Conservation (phyloP, 345 rosid species). For the Brassica napus region Da-Ae NC_063452.1:62941001-62941500, state of each 20-base stretch:
- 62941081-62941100: conserved; percentile 69
- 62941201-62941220: conserved; percentile 32
- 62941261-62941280: conserved; percentile 39
- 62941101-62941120: conserved; percentile 64
- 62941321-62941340: conserved; percentile 34
- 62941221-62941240: conserved; percentile 34
- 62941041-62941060: conserved; percentile 63
- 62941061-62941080: conserved; percentile 64
- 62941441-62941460: not conserved
- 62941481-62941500: conserved; percentile 16
- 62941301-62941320: conserved; percentile 13
- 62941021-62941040: conserved; percentile 53
- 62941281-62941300: conserved; percentile 21
- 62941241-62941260: conserved; percentile 30
- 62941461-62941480: conserved; percentile 36
- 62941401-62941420: not conserved
- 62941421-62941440: not conserved
- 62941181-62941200: conserved; percentile 40
- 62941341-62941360: conserved; percentile 33
- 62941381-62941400: not conserved
- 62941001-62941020: conserved; percentile 74
- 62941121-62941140: conserved; percentile 67
- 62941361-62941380: not conserved
- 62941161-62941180: conserved; percentile 76
- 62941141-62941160: conserved; percentile 84